Conservation (phyloP, 2,329 filamentous ascomycete species). For the Cladorrhinum sp. region DNA sequence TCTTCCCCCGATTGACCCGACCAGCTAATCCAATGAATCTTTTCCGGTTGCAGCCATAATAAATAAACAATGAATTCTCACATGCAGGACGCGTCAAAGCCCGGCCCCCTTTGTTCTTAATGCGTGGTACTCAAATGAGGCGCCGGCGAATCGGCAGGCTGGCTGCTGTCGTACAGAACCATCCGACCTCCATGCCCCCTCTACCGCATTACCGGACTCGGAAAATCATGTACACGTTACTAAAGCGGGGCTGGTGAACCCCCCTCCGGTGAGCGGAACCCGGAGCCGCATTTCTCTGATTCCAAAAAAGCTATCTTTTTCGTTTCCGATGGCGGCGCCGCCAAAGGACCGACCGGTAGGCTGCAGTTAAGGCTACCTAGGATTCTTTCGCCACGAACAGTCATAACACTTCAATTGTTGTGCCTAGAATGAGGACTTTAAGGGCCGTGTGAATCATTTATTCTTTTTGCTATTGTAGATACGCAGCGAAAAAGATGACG, state of each 20-base stretch:
- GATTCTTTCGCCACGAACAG: no score
- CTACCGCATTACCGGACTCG: background rate
- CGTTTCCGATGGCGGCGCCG: no score
- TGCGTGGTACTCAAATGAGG: slow-evolving; percentile 2
- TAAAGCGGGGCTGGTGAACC: background rate
- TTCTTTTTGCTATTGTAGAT: no score
- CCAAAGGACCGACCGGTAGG: no score
- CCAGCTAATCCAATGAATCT: background rate
- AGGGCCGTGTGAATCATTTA: no score
- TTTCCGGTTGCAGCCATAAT: background rate
- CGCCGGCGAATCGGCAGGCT: background rate
- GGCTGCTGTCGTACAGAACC: background rate
- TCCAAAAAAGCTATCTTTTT: no score
- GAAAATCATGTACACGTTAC: background rate
- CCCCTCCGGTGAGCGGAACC: no score
- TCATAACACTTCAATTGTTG: no score
- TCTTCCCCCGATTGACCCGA: background rate
- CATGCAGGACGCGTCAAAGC: background rate
- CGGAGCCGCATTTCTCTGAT: no score
- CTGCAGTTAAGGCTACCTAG: no score
- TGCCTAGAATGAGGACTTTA: no score
- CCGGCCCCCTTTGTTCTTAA: background rate
- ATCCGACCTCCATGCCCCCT: background rate
- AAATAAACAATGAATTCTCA: background rate
- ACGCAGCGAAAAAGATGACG: no score